Evolutionary conservation across 805 yeast genomes (phyloP).

Genomic region (Candida alai): DNA sequence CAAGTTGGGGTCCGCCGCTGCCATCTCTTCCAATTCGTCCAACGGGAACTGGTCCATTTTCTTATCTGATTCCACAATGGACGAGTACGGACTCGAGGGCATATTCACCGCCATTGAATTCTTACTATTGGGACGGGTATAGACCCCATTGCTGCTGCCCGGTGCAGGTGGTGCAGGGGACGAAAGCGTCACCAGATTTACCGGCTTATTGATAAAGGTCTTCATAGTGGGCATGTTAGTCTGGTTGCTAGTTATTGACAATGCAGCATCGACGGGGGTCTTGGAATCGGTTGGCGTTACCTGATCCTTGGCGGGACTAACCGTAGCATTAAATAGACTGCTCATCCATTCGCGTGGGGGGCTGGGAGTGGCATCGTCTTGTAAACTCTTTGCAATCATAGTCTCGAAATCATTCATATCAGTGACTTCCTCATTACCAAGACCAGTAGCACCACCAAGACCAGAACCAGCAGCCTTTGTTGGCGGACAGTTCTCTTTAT

Average conservation of each 20-base stretch:
- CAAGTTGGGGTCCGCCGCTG: not conserved
- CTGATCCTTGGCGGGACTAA: not conserved
- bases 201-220: constrained; percentile 22
- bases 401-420: constrained; percentile 21
- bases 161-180: no score
- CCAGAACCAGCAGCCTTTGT: constrained; percentile 9
- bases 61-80: constrained; percentile 10
- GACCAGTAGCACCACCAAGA: not conserved
- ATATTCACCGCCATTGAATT: constrained; percentile 22
- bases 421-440: constrained; percentile 11
- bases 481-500: constrained; percentile 29
- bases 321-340: constrained; percentile 1
- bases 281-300: constrained; percentile 11
- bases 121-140: no score
- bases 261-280: constrained; percentile 17
- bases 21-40: constrained; percentile 10
- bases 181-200: constrained; percentile 18
- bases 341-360: constrained; percentile 39
- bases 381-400: constrained; percentile 25
- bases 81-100: constrained; percentile 39
- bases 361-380: no score
- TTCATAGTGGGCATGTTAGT: constrained; percentile 29
- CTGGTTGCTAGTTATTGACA: constrained; percentile 17
- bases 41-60: constrained; percentile 16
- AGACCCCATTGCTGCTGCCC: not conserved